Evolutionary conservation across 2,329 filamentous ascomycete species (phyloP).

Genomic region (Moelleriella libera): DNA sequence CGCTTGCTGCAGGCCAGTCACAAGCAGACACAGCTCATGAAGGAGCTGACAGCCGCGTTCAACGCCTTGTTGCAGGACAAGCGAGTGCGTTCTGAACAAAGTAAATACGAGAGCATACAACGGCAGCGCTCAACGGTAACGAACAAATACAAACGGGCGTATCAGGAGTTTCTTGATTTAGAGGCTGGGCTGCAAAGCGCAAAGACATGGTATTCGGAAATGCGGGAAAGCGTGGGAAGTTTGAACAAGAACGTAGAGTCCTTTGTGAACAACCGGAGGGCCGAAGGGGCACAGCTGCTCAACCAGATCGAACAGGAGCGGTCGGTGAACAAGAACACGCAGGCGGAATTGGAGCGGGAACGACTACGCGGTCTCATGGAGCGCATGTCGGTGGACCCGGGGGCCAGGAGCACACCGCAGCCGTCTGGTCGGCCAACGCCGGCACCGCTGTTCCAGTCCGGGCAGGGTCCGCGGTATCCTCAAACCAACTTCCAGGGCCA

Average conservation of each 20-base stretch:
- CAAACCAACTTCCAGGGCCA: constrained; percentile 40
- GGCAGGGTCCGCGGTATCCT: constrained; percentile 33
- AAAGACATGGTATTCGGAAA: constrained; percentile 87
- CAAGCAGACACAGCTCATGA: constrained; percentile 88
- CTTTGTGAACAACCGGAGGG: constrained; percentile 87
- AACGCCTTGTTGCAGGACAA: constrained; percentile 85
- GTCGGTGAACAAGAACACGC: constrained; percentile 39
- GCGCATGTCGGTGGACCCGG: constrained; percentile 75
- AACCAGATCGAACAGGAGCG: constrained; percentile 75
- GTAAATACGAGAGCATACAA: constrained; percentile 82
- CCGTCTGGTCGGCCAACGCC: constrained; percentile 15
- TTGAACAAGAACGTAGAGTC: constrained; percentile 91
- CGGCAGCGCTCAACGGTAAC: constrained; percentile 70
- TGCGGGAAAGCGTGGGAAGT: constrained; percentile 87
- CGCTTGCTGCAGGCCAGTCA: constrained; percentile 85
- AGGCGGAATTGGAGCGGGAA: constrained; percentile 76
- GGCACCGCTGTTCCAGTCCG: constrained; percentile 35
- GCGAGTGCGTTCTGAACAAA: constrained; percentile 83
- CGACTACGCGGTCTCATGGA: constrained; percentile 85
- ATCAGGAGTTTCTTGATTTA: constrained; percentile 85
- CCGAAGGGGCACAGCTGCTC: constrained; percentile 81
- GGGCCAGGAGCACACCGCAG: constrained; percentile 16
- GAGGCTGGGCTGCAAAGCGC: constrained; percentile 75
- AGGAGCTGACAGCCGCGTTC: constrained; percentile 80
- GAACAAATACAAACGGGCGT: constrained; percentile 77